Conservation (phyloP, 768 basidiomycete species). For the Lanmaoa rubissima region DNA sequence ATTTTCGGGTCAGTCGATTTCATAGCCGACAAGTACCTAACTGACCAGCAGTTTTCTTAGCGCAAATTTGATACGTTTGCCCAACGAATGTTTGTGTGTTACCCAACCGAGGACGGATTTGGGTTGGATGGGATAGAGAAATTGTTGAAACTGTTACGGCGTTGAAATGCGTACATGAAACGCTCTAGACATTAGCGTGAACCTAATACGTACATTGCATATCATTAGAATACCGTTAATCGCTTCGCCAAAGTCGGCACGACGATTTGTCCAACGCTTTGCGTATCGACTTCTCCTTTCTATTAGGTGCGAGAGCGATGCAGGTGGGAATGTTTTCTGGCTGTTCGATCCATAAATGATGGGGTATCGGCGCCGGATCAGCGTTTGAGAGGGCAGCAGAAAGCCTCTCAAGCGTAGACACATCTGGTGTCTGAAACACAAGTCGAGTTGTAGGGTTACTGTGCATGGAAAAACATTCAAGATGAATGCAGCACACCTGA, state of each 20-base stretch:
- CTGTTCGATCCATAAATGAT: constrained; percentile 45
- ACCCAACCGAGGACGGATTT: constrained; percentile 45
- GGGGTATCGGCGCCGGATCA: constrained; percentile 29
- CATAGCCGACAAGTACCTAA: not conserved
- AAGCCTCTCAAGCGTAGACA: constrained; percentile 33
- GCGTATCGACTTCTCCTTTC: constrained; percentile 36
- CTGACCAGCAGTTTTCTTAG: constrained; percentile 21
- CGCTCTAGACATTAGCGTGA: not conserved
- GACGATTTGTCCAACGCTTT: constrained; percentile 41
- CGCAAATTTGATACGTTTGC: constrained; percentile 45
- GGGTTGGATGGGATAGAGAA: constrained; percentile 45
- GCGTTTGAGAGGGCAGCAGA: constrained; percentile 25
- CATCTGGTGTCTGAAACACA: constrained; percentile 32
- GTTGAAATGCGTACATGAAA: constrained; percentile 1
- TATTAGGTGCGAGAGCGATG: constrained; percentile 43
- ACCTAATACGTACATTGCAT: not conserved
- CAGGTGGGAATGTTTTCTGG: constrained; percentile 43
- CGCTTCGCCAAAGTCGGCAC: constrained; percentile 37
- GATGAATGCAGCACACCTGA: constrained; percentile 30
- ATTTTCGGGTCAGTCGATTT: constrained; percentile 41
- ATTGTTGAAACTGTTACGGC: constrained; percentile 38
- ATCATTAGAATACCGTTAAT: constrained; percentile 4
- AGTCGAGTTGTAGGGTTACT: too few species aligned
- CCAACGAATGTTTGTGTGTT: constrained; percentile 50
- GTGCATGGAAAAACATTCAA: not conserved